Base-by-base conservation (phyloP, 495 filamentous ascomycete species). In the Tetracladium setigerum region DNA sequence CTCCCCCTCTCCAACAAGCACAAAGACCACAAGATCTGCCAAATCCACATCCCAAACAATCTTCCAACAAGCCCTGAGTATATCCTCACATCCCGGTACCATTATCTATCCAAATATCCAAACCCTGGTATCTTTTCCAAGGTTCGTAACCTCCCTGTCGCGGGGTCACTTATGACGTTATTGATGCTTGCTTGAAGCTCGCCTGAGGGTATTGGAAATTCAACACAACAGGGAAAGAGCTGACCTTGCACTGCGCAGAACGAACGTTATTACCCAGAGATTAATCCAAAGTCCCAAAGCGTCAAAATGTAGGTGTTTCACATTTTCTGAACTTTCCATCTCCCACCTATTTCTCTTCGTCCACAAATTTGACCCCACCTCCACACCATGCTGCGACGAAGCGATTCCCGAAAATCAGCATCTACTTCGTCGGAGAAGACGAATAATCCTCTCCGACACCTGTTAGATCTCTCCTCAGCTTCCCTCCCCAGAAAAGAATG, bases 361-460 rank as follows among this genome's bases (percentile, higher is more conserved):
- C 17, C 30, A 33, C 17, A 6, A 5, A 18, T 19, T 14, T 18
- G 9, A 13, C 16, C 13, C 36, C 31, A 18, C 15, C 18, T 7
- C 30, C 19, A 41, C 46, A 37, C 9, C 44, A 45, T 27, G 22
- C 3, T 54, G 52, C 41, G 46, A 27, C 52, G 52, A 18, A 49
- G 40, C 13, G 44, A 53, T 8, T 53, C 44, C 15, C 30, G 35
- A 9, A 44, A 32, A 16, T 38, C 40, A 6, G 19, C 22, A 27
- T 27, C 22, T 27, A 27, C 22, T 27, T 27, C 22, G 22, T 27
- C 51, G 33, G 52, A 54, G 7, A 46, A 44, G 27, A 27, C 22
- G 22, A 41, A 14, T 31, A 44, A 18, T 32, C 46, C 46, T 12
- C 22, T 49, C 14, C 36, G 30, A 14, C 41, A 54, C 31, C 40